These are phyloP conservation scores for Crataegus laevigata DNA, from an alignment of 306 rosid species.

Conservation along the genomic window DNA sequence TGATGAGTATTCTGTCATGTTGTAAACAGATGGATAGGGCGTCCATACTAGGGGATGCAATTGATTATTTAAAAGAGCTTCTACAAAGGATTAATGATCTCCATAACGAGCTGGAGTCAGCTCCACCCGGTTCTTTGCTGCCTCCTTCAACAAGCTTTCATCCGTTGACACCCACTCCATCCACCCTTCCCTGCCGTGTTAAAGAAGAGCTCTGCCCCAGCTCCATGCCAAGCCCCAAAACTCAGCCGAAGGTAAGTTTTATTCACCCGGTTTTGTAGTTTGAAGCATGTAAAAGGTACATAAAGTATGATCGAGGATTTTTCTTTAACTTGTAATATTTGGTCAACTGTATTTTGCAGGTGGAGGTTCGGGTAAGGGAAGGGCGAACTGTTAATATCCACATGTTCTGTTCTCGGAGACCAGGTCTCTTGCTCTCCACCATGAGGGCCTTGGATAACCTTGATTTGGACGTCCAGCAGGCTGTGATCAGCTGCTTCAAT, in stretches of 20 bases:
- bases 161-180: conserved; percentile 70
- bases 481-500: conserved; percentile 91
- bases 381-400: conserved; percentile 87
- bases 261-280: not conserved
- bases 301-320: not conserved
- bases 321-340: not conserved
- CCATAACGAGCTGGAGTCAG: conserved; percentile 75
- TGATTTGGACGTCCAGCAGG: conserved; percentile 89
- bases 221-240: conserved; percentile 58
- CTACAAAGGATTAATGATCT: conserved; percentile 79
- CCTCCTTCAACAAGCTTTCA: conserved; percentile 58
- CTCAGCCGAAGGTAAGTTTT: conserved; percentile 57
- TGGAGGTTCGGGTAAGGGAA: conserved; percentile 76
- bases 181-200: conserved; percentile 66
- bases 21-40: conserved; percentile 82
- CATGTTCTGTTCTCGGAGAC: conserved; percentile 82
- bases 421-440: conserved; percentile 80
- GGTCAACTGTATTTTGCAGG: conserved; percentile 33
- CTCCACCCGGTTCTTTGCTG: conserved; percentile 53
- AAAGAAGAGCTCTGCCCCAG: conserved; percentile 76
- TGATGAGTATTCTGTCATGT: conserved; percentile 4
- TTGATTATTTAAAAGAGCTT: conserved; percentile 88
- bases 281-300: not conserved
- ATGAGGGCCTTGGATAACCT: conserved; percentile 82
- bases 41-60: conserved; percentile 92